Evolutionary conservation across 2,329 filamentous ascomycete species (phyloP).

Genomic region (Alternaria tenuissima): DNA sequence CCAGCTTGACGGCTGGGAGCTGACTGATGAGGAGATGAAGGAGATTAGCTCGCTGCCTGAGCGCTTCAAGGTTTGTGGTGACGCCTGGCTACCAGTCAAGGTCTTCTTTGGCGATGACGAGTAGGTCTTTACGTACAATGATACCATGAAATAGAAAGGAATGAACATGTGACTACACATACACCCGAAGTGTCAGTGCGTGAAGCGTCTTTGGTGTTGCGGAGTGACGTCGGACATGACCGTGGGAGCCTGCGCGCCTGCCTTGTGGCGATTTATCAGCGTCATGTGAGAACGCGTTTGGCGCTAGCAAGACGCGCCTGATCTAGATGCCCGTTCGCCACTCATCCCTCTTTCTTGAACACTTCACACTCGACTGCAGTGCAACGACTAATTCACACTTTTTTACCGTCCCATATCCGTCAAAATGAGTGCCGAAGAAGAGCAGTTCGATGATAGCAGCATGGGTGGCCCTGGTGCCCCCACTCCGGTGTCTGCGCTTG

Average conservation of each 20-base stretch:
- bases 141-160: conserved; percentile 20
- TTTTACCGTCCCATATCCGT: not conserved
- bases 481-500: conserved; percentile 82
- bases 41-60: conserved; percentile 73
- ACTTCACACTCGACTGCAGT: not conserved
- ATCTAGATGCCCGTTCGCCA: conserved; percentile 22
- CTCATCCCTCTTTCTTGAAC: conserved; percentile 12
- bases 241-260: conserved; percentile 5
- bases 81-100: conserved; percentile 76
- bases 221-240: not conserved
- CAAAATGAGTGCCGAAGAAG: conserved; percentile 60
- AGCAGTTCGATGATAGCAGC: conserved; percentile 73
- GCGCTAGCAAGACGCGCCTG: conserved; percentile 27
- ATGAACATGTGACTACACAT: not conserved
- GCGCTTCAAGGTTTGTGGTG: conserved; percentile 77
- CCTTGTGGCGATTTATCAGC: conserved; percentile 1
- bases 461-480: conserved; percentile 89
- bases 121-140: conserved; percentile 50
- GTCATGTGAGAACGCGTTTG: conserved; percentile 37
- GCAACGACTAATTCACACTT: not conserved
- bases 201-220: not conserved
- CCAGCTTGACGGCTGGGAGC: conserved; percentile 73
- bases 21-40: conserved; percentile 76
- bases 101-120: conserved; percentile 87
- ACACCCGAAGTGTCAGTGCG: not conserved